Base-by-base conservation (phyloP, 2,329 filamentous ascomycete genomes). In the Stemphylium lycopersici region DNA sequence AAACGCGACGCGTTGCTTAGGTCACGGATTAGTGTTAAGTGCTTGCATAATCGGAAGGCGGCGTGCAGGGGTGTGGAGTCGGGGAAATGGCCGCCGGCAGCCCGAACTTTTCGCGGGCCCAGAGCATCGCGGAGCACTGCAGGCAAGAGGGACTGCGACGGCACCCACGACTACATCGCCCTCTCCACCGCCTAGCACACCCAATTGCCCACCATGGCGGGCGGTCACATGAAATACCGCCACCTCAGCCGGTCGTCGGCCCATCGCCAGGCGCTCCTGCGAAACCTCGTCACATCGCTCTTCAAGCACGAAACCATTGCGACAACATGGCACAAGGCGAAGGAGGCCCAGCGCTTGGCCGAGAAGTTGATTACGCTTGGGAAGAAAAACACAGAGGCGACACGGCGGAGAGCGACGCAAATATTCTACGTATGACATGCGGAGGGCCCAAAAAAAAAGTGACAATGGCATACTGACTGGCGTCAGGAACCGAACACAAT, bases 291-390 rank as follows among this genome's bases (percentile, higher is more conserved):
- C 75, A 96, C 93, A 65, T 95, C 93, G 49, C 89, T 99, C 64
- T 90, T 99, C 79, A 84, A 90, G 77, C 87, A 96, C 77, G 95
- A 99, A 81, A 87, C 91, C 60, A 96, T 99, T 79, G 87, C 89
- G 61, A 99, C 95, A 45, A 96, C 95, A 79, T 97, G 90, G 84
- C 88, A 89, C 75, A 98, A 98, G 80, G 95, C 95, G 42, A 99
- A 98, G 79, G 95, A 99, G 80, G 90, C 95, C 16, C 95, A 99
- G 79, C 85, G 90, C 38, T 77, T 98, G 66, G 95, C 93, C 6
- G 95, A 99, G 74, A 96, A 96, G 81, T 82, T 98, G 64, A 93
- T 99, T 69, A 97, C 93, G 4, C 77, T 96, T 67, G 93, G 90
- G 16, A 99, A 98, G 84, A 90, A 88, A 79, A 91, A 97, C 76